Evolutionary conservation across 2,329 filamentous ascomycete genomes (phyloP), one percentile per base, ranked within the genome.

Genomic region (Epichloe gansuensis): DNA sequence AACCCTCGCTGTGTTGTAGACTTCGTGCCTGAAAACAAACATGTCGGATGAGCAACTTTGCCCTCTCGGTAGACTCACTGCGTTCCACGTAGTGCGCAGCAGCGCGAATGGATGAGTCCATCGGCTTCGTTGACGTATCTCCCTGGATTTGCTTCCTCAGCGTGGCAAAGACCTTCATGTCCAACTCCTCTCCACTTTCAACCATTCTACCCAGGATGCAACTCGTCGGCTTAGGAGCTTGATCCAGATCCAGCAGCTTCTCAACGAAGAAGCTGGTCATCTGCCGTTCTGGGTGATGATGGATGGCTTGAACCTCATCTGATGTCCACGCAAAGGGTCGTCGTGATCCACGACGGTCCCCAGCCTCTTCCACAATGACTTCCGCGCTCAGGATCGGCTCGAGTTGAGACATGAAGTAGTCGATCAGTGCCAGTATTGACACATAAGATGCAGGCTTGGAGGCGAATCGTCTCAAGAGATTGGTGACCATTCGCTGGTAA

Each of bases 221-320:
- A 48, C 76, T 71, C 2, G 77, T 80, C 2, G 71, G 70, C 2
- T 61, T 56, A 0, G 66, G 64, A 51, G 80, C 81, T 60, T 83
- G 77, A 55, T 83, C 75, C 47, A 85, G 72, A 21, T 71, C 70
- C 31, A 89, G 71, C 27, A 89, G 71, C 62, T 85, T 87, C 60
- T 82, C 80, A 25, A 84, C 63, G 50, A 85, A 80, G n/a, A 81
- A 68, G 55, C 76, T 80, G 21, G 57, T 51, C 2, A 57, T 48
- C 3, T 60, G 59, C 2, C 56, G 53, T 38, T 64, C 64, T 59
- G 56, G 62, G 38, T 74, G 68, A 38, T 64, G 63, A 52, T 73
- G 67, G 2, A 82, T 56, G 2, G 74, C 57, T 31, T 71, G 64
- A 12, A 74, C 66, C 59, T 82, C 79, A 0, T 60, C 55, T 0